Evolutionary conservation across 2,329 filamentous ascomycete species (phyloP).

Genomic region (Harringtonia aguacate): DNA sequence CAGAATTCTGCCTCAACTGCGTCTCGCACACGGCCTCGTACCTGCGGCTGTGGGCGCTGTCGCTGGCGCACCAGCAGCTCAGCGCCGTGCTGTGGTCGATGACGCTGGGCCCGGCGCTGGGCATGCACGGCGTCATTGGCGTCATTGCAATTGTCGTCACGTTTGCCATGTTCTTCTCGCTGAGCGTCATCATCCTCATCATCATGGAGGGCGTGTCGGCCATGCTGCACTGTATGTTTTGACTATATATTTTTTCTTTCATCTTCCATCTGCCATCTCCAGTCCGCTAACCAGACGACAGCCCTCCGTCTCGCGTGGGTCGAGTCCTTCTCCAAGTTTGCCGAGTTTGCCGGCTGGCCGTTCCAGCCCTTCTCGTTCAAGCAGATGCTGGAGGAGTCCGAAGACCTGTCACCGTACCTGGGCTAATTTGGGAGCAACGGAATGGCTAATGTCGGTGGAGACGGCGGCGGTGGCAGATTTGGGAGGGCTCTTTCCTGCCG

Average conservation of each 20-base stretch:
- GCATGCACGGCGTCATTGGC: conserved; percentile 53
- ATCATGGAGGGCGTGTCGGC: conserved; percentile 95
- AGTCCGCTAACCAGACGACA: conserved; percentile 7
- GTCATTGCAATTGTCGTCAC: conserved; percentile 71
- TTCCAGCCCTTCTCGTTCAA: conserved; percentile 88
- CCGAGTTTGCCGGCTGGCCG: conserved; percentile 77
- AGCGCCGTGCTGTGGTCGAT: conserved; percentile 94
- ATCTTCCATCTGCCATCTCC: neutral
- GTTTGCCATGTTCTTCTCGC: conserved; percentile 84
- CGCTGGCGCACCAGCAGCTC: conserved; percentile 92
- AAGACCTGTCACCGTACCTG: conserved; percentile 46
- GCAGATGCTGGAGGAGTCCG: conserved; percentile 73
- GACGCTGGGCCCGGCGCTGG: conserved; percentile 75
- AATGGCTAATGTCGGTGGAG: too few relatives aligned
- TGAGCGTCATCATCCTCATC: conserved; percentile 61
- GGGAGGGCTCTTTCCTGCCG: too few relatives aligned
- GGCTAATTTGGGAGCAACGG: conserved; percentile 29
- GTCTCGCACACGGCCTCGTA: conserved; percentile 98
- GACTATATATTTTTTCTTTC: neutral
- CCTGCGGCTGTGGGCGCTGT: conserved; percentile 94
- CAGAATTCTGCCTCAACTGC: conserved; percentile 97
- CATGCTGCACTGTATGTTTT: conserved; percentile 60
- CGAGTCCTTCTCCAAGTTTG: conserved; percentile 96
- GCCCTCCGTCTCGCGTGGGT: conserved; percentile 83
- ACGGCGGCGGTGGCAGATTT: too few relatives aligned